These are phyloP conservation scores for Triangularia verruculosa DNA, from an alignment of 2,329 filamentous ascomycete genomes.

Conservation along the genomic window DNA sequence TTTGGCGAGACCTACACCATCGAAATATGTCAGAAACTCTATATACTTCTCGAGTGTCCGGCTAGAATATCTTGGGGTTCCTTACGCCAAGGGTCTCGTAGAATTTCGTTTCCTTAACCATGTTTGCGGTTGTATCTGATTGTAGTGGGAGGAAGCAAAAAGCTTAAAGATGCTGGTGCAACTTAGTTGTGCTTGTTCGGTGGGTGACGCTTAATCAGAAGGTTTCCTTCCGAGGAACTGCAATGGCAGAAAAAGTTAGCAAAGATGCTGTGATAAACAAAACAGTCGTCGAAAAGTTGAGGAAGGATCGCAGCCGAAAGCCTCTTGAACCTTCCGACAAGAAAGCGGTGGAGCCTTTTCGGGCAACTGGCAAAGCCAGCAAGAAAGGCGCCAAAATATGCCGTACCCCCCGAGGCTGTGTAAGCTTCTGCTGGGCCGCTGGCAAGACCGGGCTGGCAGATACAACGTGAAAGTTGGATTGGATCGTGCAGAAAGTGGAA, in stretches of 20 bases:
- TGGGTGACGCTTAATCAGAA: neutral
- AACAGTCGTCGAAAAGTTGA: neutral
- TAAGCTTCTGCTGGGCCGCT: neutral
- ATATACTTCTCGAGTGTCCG: constrained; percentile 1
- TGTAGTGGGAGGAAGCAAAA: neutral
- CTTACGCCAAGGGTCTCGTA: constrained; percentile 77
- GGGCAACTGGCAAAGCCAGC: neutral
- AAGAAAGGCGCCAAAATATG: neutral
- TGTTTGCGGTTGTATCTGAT: constrained; percentile 24
- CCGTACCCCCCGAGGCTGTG: neutral
- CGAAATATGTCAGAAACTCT: constrained; percentile 26
- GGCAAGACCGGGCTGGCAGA: neutral
- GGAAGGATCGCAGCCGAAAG: neutral
- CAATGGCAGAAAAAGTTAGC: neutral
- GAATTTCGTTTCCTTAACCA: constrained; percentile 44
- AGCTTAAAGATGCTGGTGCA: neutral
- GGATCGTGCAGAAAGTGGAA: neutral
- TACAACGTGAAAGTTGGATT: neutral
- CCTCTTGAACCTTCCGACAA: neutral
- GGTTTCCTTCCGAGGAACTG: neutral
- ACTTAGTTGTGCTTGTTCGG: neutral
- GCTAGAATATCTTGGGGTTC: neutral
- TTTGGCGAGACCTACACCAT: constrained; percentile 65
- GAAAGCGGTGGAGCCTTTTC: neutral
- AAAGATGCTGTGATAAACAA: neutral